Evolutionary conservation across 2,329 filamentous ascomycete species (phyloP).

Genomic region (Beauveria pseudobassiana): DNA sequence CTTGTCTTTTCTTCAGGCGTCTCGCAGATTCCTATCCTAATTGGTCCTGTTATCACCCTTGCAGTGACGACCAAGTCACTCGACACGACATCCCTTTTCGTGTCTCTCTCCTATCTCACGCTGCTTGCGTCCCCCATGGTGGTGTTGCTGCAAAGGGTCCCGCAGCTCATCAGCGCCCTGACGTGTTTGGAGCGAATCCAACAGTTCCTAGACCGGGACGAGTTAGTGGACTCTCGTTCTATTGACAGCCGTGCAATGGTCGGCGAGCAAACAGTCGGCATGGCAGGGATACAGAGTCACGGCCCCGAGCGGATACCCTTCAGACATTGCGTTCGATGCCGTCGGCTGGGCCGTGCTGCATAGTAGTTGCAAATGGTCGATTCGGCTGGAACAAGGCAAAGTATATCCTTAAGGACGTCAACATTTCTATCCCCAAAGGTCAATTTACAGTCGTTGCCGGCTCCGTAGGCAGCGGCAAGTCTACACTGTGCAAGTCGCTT

Average conservation of each 20-base stretch:
- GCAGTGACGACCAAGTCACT: slow-evolving; percentile 22
- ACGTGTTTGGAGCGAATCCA: neutral
- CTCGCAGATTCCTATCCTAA: slow-evolving; percentile 23
- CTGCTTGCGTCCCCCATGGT: slow-evolving; percentile 21
- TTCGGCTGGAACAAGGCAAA: slow-evolving; percentile 26
- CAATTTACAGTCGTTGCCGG: slow-evolving; percentile 31
- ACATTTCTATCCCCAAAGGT: slow-evolving; percentile 23
- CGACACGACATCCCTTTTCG: slow-evolving; percentile 16
- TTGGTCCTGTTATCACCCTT: slow-evolving; percentile 29
- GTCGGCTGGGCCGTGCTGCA: neutral
- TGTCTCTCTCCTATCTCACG: slow-evolving; percentile 20
- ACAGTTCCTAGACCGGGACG: neutral
- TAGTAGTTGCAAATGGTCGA: slow-evolving; percentile 13
- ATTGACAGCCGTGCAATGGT: neutral
- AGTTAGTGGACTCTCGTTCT: neutral
- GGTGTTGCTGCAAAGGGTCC: slow-evolving; percentile 17
- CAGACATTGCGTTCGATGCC: neutral
- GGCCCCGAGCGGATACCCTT: neutral
- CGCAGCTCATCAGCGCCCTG: neutral
- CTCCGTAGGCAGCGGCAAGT: slow-evolving; percentile 33
- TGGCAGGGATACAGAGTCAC: neutral
- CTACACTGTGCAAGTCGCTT: slow-evolving; percentile 30
- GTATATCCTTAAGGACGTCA: slow-evolving; percentile 22
- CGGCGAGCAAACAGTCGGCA: neutral
- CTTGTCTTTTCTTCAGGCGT: slow-evolving; percentile 14